Conservation (phyloP, 139 green algal genomes). For the Micractinium conductrix region DNA sequence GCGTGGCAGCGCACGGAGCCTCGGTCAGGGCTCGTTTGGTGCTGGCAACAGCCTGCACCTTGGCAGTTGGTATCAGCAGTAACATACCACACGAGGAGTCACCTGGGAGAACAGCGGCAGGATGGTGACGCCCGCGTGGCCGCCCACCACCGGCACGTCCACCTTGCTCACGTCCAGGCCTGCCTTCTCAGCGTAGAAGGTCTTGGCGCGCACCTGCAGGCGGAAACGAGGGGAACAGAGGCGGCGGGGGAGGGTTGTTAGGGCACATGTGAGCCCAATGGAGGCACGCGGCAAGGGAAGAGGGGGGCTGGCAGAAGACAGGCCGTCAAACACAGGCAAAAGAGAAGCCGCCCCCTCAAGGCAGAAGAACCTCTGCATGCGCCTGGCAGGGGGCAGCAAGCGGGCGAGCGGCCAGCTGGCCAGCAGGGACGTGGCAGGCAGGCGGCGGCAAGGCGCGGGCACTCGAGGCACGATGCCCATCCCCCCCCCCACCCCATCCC, state of each 20-base stretch:
- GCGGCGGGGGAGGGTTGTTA: not conserved
- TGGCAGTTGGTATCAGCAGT: not conserved
- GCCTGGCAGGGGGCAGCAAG: no score
- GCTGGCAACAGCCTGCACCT: not conserved
- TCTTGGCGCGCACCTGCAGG: slow-evolving; percentile 60
- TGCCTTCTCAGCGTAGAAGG: slow-evolving; percentile 91
- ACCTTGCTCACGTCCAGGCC: slow-evolving; percentile 76
- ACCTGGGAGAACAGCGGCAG: slow-evolving; percentile 97
- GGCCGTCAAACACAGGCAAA: not conserved
- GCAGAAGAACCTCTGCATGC: no score
- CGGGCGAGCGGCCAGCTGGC: no score
- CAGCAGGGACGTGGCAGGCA: no score
- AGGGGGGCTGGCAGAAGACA: not conserved
- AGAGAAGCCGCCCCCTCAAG: no score
- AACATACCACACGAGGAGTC: not conserved
- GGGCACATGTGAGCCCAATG: no score
- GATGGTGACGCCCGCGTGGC: slow-evolving; percentile 98
- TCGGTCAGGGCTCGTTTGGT: not conserved
- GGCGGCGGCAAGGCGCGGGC: no score
- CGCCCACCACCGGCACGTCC: slow-evolving; percentile 97
- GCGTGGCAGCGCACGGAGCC: no score
- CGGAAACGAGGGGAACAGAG: no score
- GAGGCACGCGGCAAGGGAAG: not conserved
- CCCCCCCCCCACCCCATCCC: no score
- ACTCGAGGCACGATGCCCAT: no score